These are phyloP conservation scores for Chlamydomonas reinhardtii DNA, from an alignment of 163 green algal species.

Conservation along the genomic window DNA sequence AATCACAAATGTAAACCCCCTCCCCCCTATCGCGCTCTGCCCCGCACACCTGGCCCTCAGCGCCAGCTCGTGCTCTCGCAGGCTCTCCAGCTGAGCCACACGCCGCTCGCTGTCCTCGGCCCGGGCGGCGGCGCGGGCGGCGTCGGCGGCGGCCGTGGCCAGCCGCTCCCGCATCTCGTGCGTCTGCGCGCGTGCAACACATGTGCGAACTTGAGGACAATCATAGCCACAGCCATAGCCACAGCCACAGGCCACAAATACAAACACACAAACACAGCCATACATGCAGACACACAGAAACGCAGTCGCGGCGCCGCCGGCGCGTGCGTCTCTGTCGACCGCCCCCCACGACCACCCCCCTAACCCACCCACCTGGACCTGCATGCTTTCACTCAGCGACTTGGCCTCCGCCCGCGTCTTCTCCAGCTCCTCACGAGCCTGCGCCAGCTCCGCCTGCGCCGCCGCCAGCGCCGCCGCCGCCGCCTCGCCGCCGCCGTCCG, in stretches of 20 bases:
- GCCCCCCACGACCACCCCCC: too few relatives aligned
- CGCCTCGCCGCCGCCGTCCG: neutral
- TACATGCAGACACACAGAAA: too few relatives aligned
- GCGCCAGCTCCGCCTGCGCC: neutral
- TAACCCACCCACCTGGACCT: conserved; percentile 42
- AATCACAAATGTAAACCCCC: too few relatives aligned
- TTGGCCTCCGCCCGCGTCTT: conserved; percentile 35
- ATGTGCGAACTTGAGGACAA: too few relatives aligned
- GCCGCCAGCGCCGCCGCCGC: conserved; percentile 2
- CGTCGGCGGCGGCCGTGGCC: conserved; percentile 25
- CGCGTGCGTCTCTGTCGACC: too few relatives aligned
- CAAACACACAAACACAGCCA: too few relatives aligned
- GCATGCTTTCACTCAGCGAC: conserved; percentile 28
- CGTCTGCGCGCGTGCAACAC: neutral
- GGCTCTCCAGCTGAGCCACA: conserved; percentile 4
- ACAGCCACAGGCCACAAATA: too few relatives aligned
- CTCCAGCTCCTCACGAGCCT: conserved; percentile 21
- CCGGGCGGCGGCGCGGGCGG: conserved; percentile 12
- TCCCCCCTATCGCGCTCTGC: too few relatives aligned
- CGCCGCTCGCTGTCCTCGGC: conserved; percentile 23
- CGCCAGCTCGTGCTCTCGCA: conserved; percentile 40
- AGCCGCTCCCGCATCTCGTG: conserved; percentile 45
- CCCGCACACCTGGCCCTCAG: neutral
- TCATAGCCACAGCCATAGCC: too few relatives aligned
- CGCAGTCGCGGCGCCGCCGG: too few relatives aligned